Evolutionary conservation across 192 early-diverging fungal species (phyloP).

Genomic region (Mortierella claussenii): DNA sequence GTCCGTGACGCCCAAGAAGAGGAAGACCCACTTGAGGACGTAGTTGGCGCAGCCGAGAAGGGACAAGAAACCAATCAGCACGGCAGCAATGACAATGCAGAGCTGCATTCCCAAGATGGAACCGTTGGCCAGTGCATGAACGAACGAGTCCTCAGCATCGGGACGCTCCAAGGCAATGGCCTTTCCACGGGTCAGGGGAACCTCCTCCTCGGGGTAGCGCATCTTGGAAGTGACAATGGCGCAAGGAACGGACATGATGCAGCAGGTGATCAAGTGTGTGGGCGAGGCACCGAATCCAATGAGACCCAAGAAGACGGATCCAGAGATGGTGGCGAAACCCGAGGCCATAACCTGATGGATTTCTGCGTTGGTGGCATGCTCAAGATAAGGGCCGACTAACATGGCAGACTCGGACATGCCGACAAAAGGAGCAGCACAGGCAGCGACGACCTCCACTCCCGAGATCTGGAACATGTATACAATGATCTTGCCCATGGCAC

Average conservation of each 20-base stretch:
- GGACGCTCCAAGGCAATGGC: slow-evolving; percentile 64
- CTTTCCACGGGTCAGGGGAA: slow-evolving; percentile 79
- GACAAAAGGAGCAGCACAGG: slow-evolving; percentile 86
- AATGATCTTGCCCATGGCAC: slow-evolving; percentile 70
- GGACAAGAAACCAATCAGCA: slow-evolving; percentile 80
- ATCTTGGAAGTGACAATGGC: slow-evolving; percentile 88
- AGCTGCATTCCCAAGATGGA: slow-evolving; percentile 84
- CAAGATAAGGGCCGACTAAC: slow-evolving; percentile 82
- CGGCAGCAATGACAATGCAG: slow-evolving; percentile 76
- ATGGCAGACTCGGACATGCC: slow-evolving; percentile 87
- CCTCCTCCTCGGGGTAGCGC: slow-evolving; percentile 85
- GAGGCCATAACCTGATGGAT: slow-evolving; percentile 89
- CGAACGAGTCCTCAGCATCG: slow-evolving; percentile 75
- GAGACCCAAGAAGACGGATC: slow-evolving; percentile 82
- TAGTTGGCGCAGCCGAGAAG: slow-evolving; percentile 76
- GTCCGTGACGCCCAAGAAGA: slow-evolving; percentile 68
- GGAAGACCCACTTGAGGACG: slow-evolving; percentile 74
- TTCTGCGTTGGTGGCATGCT: slow-evolving; percentile 86
- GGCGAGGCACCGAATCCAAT: slow-evolving; percentile 73
- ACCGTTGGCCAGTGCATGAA: slow-evolving; percentile 88
- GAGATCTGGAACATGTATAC: slow-evolving; percentile 77
- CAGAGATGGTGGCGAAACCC: slow-evolving; percentile 92
- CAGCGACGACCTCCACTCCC: slow-evolving; percentile 86
- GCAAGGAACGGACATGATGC: slow-evolving; percentile 92
- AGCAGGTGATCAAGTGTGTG: slow-evolving; percentile 80